Conservation (phyloP, 2,329 filamentous ascomycete species). For the Colletotrichum echinochloae region DNA sequence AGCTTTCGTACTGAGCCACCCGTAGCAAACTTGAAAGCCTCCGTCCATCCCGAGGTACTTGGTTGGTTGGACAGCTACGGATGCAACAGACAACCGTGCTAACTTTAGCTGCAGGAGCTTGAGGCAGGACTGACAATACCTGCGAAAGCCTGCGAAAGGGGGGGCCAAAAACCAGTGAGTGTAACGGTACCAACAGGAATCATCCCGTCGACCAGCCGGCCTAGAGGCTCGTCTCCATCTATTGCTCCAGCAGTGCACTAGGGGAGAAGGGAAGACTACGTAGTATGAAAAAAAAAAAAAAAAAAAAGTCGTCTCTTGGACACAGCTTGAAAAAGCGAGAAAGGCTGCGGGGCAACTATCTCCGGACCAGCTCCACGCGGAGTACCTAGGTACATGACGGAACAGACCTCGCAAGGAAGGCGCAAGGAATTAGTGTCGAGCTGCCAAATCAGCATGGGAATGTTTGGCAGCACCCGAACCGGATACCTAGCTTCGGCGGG, state of each 20-base stretch:
- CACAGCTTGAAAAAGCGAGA: slow-evolving; percentile 11
- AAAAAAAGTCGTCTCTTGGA: not conserved
- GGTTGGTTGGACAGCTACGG: not conserved
- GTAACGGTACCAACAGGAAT: not conserved
- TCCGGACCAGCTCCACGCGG: slow-evolving; percentile 14
- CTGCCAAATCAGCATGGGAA: slow-evolving; percentile 24
- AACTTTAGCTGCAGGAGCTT: slow-evolving; percentile 16
- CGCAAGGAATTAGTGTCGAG: too few species aligned
- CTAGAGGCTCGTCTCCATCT: not conserved
- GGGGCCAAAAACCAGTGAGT: not conserved
- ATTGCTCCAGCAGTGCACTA: not conserved
- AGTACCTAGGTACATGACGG: slow-evolving; percentile 26
- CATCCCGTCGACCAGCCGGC: not conserved
- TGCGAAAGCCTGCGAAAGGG: not conserved
- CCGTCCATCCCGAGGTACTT: slow-evolving; percentile 3
- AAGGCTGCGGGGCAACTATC: slow-evolving; percentile 11
- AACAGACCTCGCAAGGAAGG: not conserved
- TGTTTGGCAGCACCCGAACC: slow-evolving; percentile 23
- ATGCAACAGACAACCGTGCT: slow-evolving; percentile 10
- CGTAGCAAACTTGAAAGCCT: not conserved
- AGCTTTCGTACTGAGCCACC: not conserved
- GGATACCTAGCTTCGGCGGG: slow-evolving; percentile 38
- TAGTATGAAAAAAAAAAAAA: not conserved
- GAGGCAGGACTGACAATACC: not conserved
- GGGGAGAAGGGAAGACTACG: not conserved